Evolutionary conservation across 441 rosid species (phyloP).

Genomic region (Hypseocharis bilobata): DNA sequence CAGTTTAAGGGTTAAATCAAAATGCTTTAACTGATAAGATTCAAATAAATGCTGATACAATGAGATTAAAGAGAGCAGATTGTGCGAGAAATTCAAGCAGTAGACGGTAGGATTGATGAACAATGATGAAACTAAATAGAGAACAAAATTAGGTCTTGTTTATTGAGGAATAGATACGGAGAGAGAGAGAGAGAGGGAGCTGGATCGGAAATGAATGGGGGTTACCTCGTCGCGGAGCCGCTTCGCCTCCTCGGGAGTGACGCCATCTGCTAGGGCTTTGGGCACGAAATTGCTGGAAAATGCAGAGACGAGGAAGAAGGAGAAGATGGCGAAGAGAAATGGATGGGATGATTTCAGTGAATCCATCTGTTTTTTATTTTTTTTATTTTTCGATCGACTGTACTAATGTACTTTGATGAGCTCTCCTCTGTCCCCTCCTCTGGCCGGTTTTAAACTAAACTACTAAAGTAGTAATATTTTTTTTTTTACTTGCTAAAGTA

Average conservation of each 20-base stretch:
- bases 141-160: background rate
- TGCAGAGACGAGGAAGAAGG: slow-evolving; percentile 20
- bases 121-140: too few relatives aligned
- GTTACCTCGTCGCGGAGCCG: slow-evolving; percentile 84
- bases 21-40: background rate
- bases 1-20: background rate
- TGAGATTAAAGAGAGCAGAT: background rate
- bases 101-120: too few relatives aligned
- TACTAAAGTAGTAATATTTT: too few relatives aligned
- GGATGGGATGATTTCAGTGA: background rate
- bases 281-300: slow-evolving; percentile 19
- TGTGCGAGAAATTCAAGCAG: too few relatives aligned
- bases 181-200: background rate
- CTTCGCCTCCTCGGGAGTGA: slow-evolving; percentile 67
- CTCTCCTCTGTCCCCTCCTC: too few relatives aligned
- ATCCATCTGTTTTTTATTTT: too few relatives aligned
- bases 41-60: background rate
- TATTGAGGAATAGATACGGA: background rate
- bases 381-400: too few relatives aligned
- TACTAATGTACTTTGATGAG: too few relatives aligned
- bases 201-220: background rate
- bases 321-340: slow-evolving; percentile 13
- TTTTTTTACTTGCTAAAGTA: too few relatives aligned
- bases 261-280: slow-evolving; percentile 48
- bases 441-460: too few relatives aligned